phyloP scores from a whole-genome alignment of 2,329 filamentous ascomycete genomes.

The Albophoma yamanashiensis region DNA sequence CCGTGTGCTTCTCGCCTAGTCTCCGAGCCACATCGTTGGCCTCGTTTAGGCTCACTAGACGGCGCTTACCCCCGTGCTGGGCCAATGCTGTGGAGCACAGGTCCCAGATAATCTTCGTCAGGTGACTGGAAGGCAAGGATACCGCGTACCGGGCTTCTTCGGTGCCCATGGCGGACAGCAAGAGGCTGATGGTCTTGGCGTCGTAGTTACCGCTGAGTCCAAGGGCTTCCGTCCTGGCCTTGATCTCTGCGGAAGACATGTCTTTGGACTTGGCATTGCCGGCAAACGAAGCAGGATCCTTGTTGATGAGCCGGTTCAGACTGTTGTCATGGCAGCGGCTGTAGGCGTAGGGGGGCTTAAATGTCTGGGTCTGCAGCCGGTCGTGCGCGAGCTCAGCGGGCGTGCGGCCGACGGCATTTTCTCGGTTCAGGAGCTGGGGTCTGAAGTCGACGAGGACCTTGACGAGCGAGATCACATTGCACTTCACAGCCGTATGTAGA shows the following conservation, averaged over 20 bases:
- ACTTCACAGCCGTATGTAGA: constrained; percentile 45
- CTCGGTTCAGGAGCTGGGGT: constrained; percentile 52
- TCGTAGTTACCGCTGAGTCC: constrained; percentile 19
- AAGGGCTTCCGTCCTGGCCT: constrained; percentile 9
- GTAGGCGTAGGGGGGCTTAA: constrained; percentile 12
- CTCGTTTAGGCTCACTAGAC: constrained; percentile 42
- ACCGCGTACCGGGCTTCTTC: constrained; percentile 5
- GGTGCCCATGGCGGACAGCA: constrained; percentile 16
- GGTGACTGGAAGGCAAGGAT: constrained; percentile 1
- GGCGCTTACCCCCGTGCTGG: constrained; percentile 26
- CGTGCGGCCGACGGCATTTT: constrained; percentile 68
- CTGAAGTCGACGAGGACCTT: constrained; percentile 40
- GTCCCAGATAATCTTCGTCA: constrained; percentile 20
- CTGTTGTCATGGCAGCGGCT: constrained; percentile 1
- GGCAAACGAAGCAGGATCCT: constrained; percentile 2
- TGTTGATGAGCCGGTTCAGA: constrained; percentile 6
- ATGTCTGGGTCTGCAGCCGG: constrained; percentile 28
- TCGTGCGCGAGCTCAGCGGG: constrained; percentile 58
- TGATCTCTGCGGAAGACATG: constrained; percentile 9
- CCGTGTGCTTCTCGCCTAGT: constrained; percentile 37
- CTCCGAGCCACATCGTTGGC: constrained; percentile 48
- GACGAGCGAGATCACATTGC: constrained; percentile 22
- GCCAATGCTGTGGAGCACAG: constrained; percentile 20
- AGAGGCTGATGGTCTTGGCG: constrained; percentile 11
- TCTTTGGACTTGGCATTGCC: constrained; percentile 1